Base-by-base conservation (phyloP, 2,329 filamentous ascomycete genomes). In the Penicillium sp. region DNA sequence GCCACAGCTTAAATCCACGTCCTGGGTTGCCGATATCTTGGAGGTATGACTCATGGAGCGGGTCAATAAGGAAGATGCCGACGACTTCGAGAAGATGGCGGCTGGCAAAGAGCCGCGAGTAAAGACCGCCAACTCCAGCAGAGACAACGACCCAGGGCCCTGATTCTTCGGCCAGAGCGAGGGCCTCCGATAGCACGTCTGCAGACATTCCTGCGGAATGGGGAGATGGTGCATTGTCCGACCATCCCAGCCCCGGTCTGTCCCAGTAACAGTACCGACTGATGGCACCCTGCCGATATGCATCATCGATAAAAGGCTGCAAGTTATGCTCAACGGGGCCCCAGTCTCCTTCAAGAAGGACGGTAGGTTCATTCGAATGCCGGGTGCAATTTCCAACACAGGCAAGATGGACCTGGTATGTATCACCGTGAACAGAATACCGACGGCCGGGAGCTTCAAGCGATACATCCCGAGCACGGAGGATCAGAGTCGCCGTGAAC, bases 191-290 rank as follows among this genome's bases (percentile, higher is more conserved):
- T 24, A 97, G 78, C 0, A 86, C 90, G 65, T 96, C 91, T 5
- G 89, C 86, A n/a, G 89, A 87, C 83, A 96, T 96, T 39, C 92
- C 91, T 4, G 90, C 92, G 5, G 90, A 95, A 63, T 96, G 86
- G 0, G 94, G 94, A 5, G 92, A 96, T 2, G 94, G 94, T 0
- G 92, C 91, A 49, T 94, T 92, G 72, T 99, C 94, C 42, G 84
- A 84, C 86, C 90, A 96, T 6, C 82, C 92, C 50, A 92, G 82
- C 1, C 94, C 94, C 0, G 94, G 94, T 20, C 94, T 87, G 69
- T 99, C 94, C 68, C 90, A 92, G 72, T 96, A 96, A 79, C 94
- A 99, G 75, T 95, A 97, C 53, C 92, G 85, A 50, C 79, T 77
- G 62, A 99, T 94, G 41, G 87, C 89, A 35, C 90, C 89, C 63